Base-by-base conservation (phyloP, 1,139 yeast species). In the Pichia sp. region DNA sequence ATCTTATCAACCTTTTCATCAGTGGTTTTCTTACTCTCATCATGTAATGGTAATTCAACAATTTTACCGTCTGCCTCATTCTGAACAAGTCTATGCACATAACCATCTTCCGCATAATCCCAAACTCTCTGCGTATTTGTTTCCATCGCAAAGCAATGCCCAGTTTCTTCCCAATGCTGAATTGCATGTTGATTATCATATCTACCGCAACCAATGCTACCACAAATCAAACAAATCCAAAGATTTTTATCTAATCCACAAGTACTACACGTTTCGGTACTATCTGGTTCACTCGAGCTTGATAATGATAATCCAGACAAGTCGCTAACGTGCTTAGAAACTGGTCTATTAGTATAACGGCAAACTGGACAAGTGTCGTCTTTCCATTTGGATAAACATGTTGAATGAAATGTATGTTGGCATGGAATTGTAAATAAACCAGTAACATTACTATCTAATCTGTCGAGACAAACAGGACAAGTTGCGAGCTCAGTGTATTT, bases 91-190 rank as follows among this genome's bases (percentile, higher is more conserved):
- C 97, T 72, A 69, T 91, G 98, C 7, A 91, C 97, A 67, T 90
- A 91, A 57, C 83, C 83, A 65, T 91, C 97, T 1, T 93, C 93
- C 0, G 93, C 91, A 66, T 91, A 91, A 66, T 91, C 97, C 98
- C 98, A 91, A 2, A 91, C 96, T 48, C 98, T 73, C 56, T 91
- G 95, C 0, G 96, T 81, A 19, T 75, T 72, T 45, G 87, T 73
- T 65, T 90, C 96, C 96, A 91, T 89, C 0, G 96, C 87, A 70
- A 88, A 91, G 63, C 96, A 87, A 67, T 91, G 98, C 3, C 87
- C 85, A 0, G 96, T 84, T 18, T 73, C 73, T 22, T 83, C 79
- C 67, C 81, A 90, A 67, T 91, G 98, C 58, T 84, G 80, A 47
- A 87, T 79, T 0, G 96, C 95, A 70, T 91, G 98, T 51, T 87